Conservation (phyloP, 2,329 filamentous ascomycete species). For the Pseudogymnoascus sp. region DNA sequence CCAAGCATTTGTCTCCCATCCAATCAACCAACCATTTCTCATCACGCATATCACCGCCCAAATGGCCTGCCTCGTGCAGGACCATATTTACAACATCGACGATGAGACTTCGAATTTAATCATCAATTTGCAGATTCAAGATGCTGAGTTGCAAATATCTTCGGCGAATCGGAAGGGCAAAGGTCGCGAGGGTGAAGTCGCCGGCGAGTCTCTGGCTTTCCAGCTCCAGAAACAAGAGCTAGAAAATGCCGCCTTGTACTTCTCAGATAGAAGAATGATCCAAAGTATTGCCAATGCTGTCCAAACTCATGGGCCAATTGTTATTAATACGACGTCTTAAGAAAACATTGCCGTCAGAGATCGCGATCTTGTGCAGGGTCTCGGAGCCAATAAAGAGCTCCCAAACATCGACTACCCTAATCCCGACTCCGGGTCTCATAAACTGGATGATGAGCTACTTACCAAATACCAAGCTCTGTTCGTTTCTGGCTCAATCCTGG, state of each 20-base stretch:
- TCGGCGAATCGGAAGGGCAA: constrained; percentile 16
- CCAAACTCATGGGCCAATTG: constrained; percentile 18
- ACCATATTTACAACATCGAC: constrained; percentile 14
- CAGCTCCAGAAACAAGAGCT: constrained; percentile 17
- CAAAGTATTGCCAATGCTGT: constrained; percentile 21
- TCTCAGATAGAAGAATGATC: constrained; percentile 19
- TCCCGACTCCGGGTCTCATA: background rate
- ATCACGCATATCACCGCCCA: background rate
- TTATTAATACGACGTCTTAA: constrained; percentile 11
- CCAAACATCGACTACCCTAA: constrained; percentile 2
- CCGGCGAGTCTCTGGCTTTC: constrained; percentile 17
- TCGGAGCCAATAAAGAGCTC: constrained; percentile 7
- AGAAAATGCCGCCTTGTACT: constrained; percentile 9
- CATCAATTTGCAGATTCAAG: constrained; percentile 22
- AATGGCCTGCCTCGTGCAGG: background rate
- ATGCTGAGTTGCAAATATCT: constrained; percentile 12
- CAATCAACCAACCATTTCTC: background rate
- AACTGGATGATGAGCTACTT: too few relatives aligned
- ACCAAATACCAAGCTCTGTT: too few relatives aligned
- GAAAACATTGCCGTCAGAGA: constrained; percentile 17
- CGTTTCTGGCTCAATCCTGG: too few relatives aligned
- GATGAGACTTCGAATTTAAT: constrained; percentile 18
- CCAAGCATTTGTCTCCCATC: background rate
- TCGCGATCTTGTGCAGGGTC: constrained; percentile 14
- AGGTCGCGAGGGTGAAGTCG: constrained; percentile 7